Conservation (phyloP, 495 filamentous ascomycete species). For the Lindgomyces ingoldianus region DNA sequence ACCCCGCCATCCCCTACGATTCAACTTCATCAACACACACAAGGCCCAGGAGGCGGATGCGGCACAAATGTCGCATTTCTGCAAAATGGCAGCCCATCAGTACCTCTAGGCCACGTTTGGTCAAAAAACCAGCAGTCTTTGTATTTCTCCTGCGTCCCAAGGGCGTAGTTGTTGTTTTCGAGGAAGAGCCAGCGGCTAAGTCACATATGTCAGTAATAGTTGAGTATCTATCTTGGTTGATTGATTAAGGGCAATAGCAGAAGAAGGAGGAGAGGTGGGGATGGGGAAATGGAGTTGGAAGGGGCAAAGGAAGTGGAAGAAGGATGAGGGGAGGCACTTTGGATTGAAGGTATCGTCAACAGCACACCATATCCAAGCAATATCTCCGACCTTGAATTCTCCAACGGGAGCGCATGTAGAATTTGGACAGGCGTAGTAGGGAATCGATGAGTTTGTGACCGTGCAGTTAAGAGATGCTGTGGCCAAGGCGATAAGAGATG, state of each 20-base stretch:
- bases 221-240: not conserved
- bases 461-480: slow-evolving; percentile 4
- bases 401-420: not conserved
- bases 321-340: no score
- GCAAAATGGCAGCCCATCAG: slow-evolving; percentile 1
- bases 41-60: not conserved
- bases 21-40: not conserved
- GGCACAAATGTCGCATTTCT: slow-evolving; percentile 13
- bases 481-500: not conserved
- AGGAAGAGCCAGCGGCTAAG: slow-evolving; percentile 11
- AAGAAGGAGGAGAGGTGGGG: not conserved
- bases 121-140: slow-evolving; percentile 7
- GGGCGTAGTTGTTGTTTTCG: slow-evolving; percentile 11
- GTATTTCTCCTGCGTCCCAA: not conserved
- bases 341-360: slow-evolving; percentile 3
- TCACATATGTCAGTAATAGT: not conserved
- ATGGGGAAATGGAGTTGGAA: not conserved
- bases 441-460: not conserved
- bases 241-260: not conserved
- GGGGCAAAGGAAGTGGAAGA: no score
- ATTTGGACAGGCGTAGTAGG: slow-evolving; percentile 8
- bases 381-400: slow-evolving; percentile 2
- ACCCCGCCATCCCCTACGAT: not conserved
- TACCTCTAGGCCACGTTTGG: not conserved
- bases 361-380: slow-evolving; percentile 12